These are phyloP conservation scores for Phaeosphaeria sp. DNA, from an alignment of 2,329 filamentous ascomycete species.

Conservation along the genomic window DNA sequence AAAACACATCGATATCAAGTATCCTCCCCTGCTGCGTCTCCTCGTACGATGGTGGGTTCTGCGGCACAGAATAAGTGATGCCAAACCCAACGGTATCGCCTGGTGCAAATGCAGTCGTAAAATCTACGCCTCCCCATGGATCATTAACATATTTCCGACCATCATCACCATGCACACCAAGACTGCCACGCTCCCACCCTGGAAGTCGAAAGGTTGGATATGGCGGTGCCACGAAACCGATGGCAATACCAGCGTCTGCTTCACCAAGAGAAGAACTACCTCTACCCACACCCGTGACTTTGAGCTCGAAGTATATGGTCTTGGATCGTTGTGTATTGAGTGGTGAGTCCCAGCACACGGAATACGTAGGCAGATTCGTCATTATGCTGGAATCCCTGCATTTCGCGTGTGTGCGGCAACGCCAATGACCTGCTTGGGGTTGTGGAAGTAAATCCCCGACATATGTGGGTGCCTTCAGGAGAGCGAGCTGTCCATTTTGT, in stretches of 20 bases:
- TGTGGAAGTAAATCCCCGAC: constrained; percentile 55
- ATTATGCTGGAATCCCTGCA: constrained; percentile 68
- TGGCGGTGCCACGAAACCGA: constrained; percentile 75
- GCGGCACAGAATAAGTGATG: constrained; percentile 63
- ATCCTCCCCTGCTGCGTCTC: constrained; percentile 26
- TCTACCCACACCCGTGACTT: constrained; percentile 56
- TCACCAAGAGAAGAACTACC: constrained; percentile 35
- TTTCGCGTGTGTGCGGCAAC: constrained; percentile 52
- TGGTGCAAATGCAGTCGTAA: constrained; percentile 67
- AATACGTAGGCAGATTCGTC: constrained; percentile 73
- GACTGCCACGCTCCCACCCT: constrained; percentile 78
- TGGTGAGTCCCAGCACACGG: constrained; percentile 63
- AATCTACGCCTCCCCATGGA: constrained; percentile 73
- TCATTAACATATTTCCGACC: constrained; percentile 79
- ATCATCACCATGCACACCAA: constrained; percentile 82
- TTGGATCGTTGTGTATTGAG: constrained; percentile 61
- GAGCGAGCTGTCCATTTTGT: constrained; percentile 57
- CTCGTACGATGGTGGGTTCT: constrained; percentile 44
- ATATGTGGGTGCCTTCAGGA: constrained; percentile 41
- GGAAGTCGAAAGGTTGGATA: constrained; percentile 80
- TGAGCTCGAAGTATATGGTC: constrained; percentile 75
- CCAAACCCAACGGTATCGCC: constrained; percentile 76
- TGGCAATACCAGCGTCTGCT: constrained; percentile 64
- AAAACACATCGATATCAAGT: constrained; percentile 67
- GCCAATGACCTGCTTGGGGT: constrained; percentile 46